Evolutionary conservation across 495 filamentous ascomycete genomes (phyloP), one percentile per base, ranked within the genome.

Genomic region (Platismatia glauca): DNA sequence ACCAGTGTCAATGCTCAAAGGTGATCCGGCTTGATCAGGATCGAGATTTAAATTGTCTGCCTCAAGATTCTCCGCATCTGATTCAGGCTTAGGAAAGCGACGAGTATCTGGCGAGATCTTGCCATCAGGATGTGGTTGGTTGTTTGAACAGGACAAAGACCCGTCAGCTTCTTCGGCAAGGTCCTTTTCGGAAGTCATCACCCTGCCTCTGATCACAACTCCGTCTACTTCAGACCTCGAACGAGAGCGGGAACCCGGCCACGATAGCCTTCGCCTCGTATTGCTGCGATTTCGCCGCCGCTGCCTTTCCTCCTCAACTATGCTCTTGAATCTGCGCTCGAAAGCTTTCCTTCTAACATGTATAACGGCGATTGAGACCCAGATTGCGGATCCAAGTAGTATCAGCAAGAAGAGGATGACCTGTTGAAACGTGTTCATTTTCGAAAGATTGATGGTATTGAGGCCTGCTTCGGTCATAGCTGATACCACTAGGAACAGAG

Each of bases 381-480:
- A 86, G 31, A 89, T 86, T 20, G 85, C 79, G 48, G 86, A 86
- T 6, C 90, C 90, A 18, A 91, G 71, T 57, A 91, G 78, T 37
- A 91, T 85, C 57, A 91, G 76, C 7, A 85, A 27, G 71, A 90
- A 94, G 15, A 95, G 79, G 20, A 93, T 69, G 13, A 81, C 71
- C 68, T 95, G 91, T 69, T 95, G 91, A 70, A 86, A 88, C 2
- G 84, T 88, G 44, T 89, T 94, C 64, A 95, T 75, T 55, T 82
- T 77, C 59, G 84, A 89, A 8, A 86, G 68, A 61, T 88, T 83
- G 55, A 88, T 81, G 29, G 84, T 89, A 62, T 89, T 90, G 38
- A 91, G 75, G 0, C 88, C 88, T 38, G 91, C 87, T 58, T 85
- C 79, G 20, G 89, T 92, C 83, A 94, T 93, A 31, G 90, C 89